Percentiles rank a stretch among this genome's conserved stretches.
phyloP scores from a whole-genome alignment of 352 stramenopile genomes.

The Phytophthora ohioensis region DNA sequence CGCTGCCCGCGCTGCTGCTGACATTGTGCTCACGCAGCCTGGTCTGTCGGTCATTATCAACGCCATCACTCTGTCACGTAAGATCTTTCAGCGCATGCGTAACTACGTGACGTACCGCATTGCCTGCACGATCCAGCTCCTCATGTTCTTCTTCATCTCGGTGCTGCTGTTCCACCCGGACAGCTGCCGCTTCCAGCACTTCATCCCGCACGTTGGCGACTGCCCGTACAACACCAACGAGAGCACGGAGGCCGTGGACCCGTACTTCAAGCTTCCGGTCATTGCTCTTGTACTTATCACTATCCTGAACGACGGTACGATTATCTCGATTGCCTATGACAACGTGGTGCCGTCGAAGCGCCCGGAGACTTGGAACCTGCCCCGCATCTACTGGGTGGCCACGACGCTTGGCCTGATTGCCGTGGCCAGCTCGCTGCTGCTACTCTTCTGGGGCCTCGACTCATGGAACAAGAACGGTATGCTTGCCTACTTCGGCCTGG shows the following conservation, averaged over 20 bases:
- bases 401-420: constrained; percentile 74
- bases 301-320: constrained; percentile 95
- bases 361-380: constrained; percentile 80
- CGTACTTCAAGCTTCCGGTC: constrained; percentile 94
- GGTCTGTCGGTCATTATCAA: constrained; percentile 94
- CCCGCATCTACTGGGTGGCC: constrained; percentile 67
- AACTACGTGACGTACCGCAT: constrained; percentile 96
- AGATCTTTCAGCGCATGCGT: constrained; percentile 95
- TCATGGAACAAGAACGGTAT: constrained; percentile 81
- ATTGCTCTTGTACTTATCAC: constrained; percentile 95
- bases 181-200: constrained; percentile 78
- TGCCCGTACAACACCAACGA: constrained; percentile 64
- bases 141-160: constrained; percentile 95
- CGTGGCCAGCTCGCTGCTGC: constrained; percentile 84
- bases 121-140: constrained; percentile 91
- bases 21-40: constrained; percentile 95
- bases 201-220: constrained; percentile 55
- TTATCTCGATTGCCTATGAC: constrained; percentile 93
- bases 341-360: constrained; percentile 76
- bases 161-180: constrained; percentile 90
- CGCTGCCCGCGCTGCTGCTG: constrained; percentile 89
- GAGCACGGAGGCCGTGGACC: constrained; percentile 57
- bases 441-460: constrained; percentile 87
- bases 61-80: constrained; percentile 90
- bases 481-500: constrained; percentile 64